Percentiles rank a stretch among this genome's conserved stretches.
Evolutionary conservation across 805 yeast genomes (phyloP).

Genomic region (Zygosaccharomyces gambellarensis): DNA sequence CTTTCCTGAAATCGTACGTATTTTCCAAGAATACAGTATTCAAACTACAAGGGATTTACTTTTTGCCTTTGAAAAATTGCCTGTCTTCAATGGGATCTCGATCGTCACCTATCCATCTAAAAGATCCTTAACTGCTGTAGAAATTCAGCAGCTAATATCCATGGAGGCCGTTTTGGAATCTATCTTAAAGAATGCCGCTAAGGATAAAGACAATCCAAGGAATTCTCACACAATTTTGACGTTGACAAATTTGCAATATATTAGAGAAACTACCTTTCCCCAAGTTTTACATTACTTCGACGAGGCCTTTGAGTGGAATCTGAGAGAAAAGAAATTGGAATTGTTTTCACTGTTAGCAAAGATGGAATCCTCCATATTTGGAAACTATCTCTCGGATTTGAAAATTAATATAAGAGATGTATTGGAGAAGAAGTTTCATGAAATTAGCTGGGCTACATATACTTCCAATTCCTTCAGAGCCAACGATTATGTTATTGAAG

Average conservation of each 20-base stretch:
- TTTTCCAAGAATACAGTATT: slow-evolving; percentile 35
- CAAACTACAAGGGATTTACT: slow-evolving; percentile 33
- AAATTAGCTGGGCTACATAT: slow-evolving; percentile 41
- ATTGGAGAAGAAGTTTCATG: slow-evolving; percentile 38
- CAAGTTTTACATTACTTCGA: slow-evolving; percentile 47
- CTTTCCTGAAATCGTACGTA: slow-evolving; percentile 35
- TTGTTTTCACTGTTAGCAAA: slow-evolving; percentile 43
- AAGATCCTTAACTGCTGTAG: slow-evolving; percentile 37
- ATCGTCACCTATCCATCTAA: slow-evolving; percentile 37
- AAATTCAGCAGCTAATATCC: slow-evolving; percentile 38
- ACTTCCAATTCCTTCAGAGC: slow-evolving; percentile 37
- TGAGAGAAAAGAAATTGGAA: slow-evolving; percentile 41
- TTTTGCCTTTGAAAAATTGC: slow-evolving; percentile 33
- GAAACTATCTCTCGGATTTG: slow-evolving; percentile 48
- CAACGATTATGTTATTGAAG: slow-evolving; percentile 46
- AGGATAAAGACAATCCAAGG: slow-evolving; percentile 37
- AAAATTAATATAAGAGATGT: slow-evolving; percentile 39
- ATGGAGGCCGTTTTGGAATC: slow-evolving; percentile 46
- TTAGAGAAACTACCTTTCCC: slow-evolving; percentile 46
- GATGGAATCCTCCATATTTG: slow-evolving; percentile 51
- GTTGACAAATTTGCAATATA: slow-evolving; percentile 48
- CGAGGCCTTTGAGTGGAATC: slow-evolving; percentile 42
- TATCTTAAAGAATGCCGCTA: slow-evolving; percentile 39
- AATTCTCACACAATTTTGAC: slow-evolving; percentile 47
- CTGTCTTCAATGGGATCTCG: slow-evolving; percentile 35